A percentile compares a stretch with the other conserved stretches of the same genome.
Conservation (phyloP, 169 alveolate species). For the Theileria sp. region DNA sequence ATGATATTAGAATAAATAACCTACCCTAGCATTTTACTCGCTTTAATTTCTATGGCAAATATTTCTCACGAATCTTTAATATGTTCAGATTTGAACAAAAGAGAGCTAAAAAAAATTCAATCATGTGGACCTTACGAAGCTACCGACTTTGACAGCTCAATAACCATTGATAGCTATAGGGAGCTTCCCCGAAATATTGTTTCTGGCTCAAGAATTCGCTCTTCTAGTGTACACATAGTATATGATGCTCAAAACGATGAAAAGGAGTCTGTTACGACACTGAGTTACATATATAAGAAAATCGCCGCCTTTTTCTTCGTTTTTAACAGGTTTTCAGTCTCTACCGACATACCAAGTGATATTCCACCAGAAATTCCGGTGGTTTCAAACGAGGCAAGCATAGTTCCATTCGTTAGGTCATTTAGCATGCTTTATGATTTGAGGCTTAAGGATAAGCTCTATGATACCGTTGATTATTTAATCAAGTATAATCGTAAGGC, state of each 20-base stretch:
- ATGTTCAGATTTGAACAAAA: slow-evolving; percentile 25
- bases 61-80: slow-evolving; percentile 32
- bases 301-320: slow-evolving; percentile 50
- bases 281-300: slow-evolving; percentile 49
- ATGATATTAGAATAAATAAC: not conserved
- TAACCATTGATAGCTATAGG: slow-evolving; percentile 21
- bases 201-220: slow-evolving; percentile 14
- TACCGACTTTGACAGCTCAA: slow-evolving; percentile 22
- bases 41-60: slow-evolving; percentile 8
- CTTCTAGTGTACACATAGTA: slow-evolving; percentile 23
- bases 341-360: not conserved
- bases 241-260: slow-evolving; percentile 4
- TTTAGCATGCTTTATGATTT: slow-evolving; percentile 30
- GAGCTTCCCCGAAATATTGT: slow-evolving; percentile 5
- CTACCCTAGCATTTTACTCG: not conserved
- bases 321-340: slow-evolving; percentile 36
- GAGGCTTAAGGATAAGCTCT: slow-evolving; percentile 32
- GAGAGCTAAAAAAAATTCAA: slow-evolving; percentile 26
- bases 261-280: slow-evolving; percentile 1
- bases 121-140: not conserved
- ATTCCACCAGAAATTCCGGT: not conserved
- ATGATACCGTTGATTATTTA: slow-evolving; percentile 43
- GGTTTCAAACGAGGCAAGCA: not conserved
- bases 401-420: slow-evolving; percentile 15
- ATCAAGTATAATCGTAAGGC: slow-evolving; percentile 18